Evolutionary conservation across 2,329 filamentous ascomycete species (phyloP).

Genomic region (Cucurbitaria berberidis): DNA sequence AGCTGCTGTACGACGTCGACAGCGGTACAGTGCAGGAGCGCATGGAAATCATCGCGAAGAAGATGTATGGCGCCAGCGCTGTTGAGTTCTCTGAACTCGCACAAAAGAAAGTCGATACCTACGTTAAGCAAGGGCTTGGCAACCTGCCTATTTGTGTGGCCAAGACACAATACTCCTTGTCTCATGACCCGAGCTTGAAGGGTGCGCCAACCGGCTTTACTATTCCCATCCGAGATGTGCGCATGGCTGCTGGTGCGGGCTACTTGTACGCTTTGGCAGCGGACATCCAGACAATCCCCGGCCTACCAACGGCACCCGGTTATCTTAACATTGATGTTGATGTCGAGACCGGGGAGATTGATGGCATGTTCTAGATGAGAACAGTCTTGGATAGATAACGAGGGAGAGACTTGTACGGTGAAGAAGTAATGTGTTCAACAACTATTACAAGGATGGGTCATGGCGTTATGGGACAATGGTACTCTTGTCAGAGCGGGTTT

Average conservation of each 20-base stretch:
- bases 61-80: conserved; percentile 90
- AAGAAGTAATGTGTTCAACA: conserved; percentile 3
- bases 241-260: conserved; percentile 91
- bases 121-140: conserved; percentile 88
- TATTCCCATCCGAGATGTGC: conserved; percentile 90
- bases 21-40: conserved; percentile 76
- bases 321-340: conserved; percentile 89
- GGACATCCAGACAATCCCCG: conserved; percentile 98
- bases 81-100: conserved; percentile 95
- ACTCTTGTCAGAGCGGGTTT: neutral
- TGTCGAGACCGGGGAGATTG: conserved; percentile 59
- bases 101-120: conserved; percentile 94
- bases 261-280: conserved; percentile 84
- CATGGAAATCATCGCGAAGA: conserved; percentile 86
- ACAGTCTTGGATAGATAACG: neutral
- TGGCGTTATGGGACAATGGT: neutral
- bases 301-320: conserved; percentile 90
- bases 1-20: conserved; percentile 82
- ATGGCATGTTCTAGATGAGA: conserved; percentile 76
- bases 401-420: too few species aligned
- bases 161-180: conserved; percentile 97
- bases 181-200: conserved; percentile 91
- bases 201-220: conserved; percentile 94
- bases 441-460: neutral
- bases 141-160: conserved; percentile 95